Conservation (phyloP, 768 basidiomycete genomes). For the Tulasnella sp. region DNA sequence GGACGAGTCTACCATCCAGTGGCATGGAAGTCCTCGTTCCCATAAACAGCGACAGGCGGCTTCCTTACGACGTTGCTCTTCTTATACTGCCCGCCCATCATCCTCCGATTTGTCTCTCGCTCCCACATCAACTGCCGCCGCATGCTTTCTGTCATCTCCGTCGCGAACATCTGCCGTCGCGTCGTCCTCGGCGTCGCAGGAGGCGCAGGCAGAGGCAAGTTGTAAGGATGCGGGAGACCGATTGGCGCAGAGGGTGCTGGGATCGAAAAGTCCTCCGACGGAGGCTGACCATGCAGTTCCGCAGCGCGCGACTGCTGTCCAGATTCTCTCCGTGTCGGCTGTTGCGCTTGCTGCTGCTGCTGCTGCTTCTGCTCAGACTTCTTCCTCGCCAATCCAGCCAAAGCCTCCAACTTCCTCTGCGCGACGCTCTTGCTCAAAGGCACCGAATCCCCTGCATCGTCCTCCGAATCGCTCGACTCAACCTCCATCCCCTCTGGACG, state of each 20-base stretch:
- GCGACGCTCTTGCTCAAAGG: conserved; percentile 20
- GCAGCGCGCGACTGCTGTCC: neutral
- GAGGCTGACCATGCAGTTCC: neutral
- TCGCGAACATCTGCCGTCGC: conserved; percentile 68
- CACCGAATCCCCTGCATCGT: conserved; percentile 18
- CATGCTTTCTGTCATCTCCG: conserved; percentile 76
- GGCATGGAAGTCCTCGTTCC: conserved; percentile 16
- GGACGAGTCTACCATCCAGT: conserved; percentile 15
- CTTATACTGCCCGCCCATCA: conserved; percentile 10
- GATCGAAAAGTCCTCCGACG: neutral
- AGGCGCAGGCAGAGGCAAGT: conserved; percentile 49
- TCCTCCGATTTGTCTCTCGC: conserved; percentile 24
- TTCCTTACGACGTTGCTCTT: neutral
- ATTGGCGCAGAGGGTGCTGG: conserved; percentile 17
- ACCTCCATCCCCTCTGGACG: conserved; percentile 19
- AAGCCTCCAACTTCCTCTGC: conserved; percentile 19
- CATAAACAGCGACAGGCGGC: conserved; percentile 8
- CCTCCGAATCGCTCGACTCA: conserved; percentile 21
- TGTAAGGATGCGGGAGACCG: conserved; percentile 43
- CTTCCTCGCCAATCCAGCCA: conserved; percentile 12
- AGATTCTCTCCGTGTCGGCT: neutral
- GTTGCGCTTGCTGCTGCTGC: neutral
- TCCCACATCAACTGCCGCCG: conserved; percentile 73
- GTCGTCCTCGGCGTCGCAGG: conserved; percentile 82
- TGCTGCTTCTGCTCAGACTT: neutral